phyloP scores from a whole-genome alignment of 176 grass and related monocot species.

The Eleusine indica region DNA sequence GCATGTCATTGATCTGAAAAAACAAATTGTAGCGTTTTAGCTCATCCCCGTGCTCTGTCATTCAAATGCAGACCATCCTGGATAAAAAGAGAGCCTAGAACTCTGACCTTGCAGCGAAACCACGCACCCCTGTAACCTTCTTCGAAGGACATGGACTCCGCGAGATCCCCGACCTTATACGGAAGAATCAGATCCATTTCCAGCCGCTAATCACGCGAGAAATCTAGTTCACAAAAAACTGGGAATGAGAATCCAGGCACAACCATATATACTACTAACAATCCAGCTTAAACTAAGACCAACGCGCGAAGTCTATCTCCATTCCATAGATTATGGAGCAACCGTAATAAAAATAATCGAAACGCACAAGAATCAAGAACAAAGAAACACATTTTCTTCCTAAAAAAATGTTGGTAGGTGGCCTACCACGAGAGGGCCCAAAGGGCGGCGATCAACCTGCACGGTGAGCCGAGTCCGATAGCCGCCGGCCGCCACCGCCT shows the following conservation, averaged over 20 bases:
- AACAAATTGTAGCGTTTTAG: not conserved
- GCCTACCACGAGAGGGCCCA: not conserved
- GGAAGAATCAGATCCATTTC: slow-evolving; percentile 63
- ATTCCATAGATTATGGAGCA: too few species aligned
- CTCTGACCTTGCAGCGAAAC: slow-evolving; percentile 72
- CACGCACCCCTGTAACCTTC: slow-evolving; percentile 55
- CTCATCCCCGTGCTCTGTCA: not conserved
- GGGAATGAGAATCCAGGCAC: not conserved
- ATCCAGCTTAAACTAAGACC: not conserved
- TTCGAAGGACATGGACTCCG: slow-evolving; percentile 42
- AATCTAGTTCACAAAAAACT: not conserved
- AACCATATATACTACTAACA: not conserved
- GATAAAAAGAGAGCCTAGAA: not conserved
- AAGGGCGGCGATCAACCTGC: not conserved
- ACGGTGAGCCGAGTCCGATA: too few species aligned
- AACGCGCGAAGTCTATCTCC: not conserved
- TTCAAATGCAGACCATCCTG: not conserved
- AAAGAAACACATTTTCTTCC: not conserved
- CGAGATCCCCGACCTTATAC: slow-evolving; percentile 51
- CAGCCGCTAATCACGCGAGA: slow-evolving; percentile 24
- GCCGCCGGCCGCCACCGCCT: too few species aligned
- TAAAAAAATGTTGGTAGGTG: not conserved
- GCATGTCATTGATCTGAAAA: slow-evolving; percentile 51
- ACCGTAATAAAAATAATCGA: too few species aligned
- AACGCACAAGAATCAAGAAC: not conserved